phyloP scores from a whole-genome alignment of 2,329 filamentous ascomycete species.

The Aspergillaceae sp. region DNA sequence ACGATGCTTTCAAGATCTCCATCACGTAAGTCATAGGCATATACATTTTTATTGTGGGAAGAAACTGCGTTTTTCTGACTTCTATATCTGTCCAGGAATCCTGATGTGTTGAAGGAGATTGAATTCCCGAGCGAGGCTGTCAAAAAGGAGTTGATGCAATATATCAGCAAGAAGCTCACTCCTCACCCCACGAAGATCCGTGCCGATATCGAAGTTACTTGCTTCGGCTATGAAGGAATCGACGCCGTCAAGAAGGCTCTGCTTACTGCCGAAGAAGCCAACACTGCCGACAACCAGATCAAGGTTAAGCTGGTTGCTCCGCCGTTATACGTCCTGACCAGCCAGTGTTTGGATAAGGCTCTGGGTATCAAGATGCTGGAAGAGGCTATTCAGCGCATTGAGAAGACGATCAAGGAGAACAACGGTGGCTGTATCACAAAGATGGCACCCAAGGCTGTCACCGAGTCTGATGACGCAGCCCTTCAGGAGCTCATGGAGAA shows the following conservation, averaged over 20 bases:
- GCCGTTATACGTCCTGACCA: constrained; percentile 91
- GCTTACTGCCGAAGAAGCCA: constrained; percentile 81
- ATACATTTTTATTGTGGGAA: background rate
- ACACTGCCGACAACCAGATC: constrained; percentile 86
- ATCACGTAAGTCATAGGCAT: constrained; percentile 63
- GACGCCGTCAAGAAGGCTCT: constrained; percentile 94
- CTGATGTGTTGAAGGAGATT: constrained; percentile 91
- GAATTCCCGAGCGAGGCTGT: constrained; percentile 78
- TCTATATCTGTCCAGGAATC: constrained; percentile 54
- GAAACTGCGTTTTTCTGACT: constrained; percentile 2
- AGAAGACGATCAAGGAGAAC: constrained; percentile 65
- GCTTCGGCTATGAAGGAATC: constrained; percentile 94
- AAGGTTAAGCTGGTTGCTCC: constrained; percentile 98
- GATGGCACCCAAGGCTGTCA: constrained; percentile 99
- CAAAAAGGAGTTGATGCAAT: constrained; percentile 81
- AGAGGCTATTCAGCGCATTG: constrained; percentile 81
- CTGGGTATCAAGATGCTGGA: constrained; percentile 76
- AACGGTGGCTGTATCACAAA: constrained; percentile 79
- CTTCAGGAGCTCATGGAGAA: constrained; percentile 98
- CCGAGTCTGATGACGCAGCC: constrained; percentile 95
- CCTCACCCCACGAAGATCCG: constrained; percentile 98
- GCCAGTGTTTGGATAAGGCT: constrained; percentile 88
- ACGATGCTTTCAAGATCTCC: constrained; percentile 97
- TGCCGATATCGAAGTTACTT: constrained; percentile 93
- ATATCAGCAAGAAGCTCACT: constrained; percentile 94